A percentile compares a stretch with the other conserved stretches of the same genome.
These are phyloP conservation scores for Hevea brasiliensis DNA, from an alignment of 345 rosid genomes.

Conservation along the genomic window DNA sequence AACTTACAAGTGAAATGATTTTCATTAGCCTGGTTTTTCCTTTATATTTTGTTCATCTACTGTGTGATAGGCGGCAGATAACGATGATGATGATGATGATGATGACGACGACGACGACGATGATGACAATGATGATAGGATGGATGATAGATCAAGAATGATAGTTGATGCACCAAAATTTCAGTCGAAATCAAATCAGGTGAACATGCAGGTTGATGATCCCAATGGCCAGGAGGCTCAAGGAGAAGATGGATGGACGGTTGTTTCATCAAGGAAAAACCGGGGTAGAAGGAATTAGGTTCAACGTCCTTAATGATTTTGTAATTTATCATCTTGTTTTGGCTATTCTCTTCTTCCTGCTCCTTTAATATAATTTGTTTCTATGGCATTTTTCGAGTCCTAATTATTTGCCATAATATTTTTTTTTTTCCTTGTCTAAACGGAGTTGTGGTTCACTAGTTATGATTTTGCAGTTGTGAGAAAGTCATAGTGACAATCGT, in stretches of 20 bases:
- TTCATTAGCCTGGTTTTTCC: neutral
- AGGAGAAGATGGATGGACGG: slow-evolving; percentile 79
- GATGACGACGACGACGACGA: no score
- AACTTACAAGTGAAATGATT: no score
- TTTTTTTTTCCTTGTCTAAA: neutral
- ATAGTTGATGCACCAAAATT: slow-evolving; percentile 48
- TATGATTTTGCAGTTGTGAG: no score
- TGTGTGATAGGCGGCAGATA: slow-evolving; percentile 31
- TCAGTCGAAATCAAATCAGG: slow-evolving; percentile 26
- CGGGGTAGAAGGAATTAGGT: slow-evolving; percentile 54
- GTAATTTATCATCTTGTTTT: neutral
- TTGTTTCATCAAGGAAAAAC: slow-evolving; percentile 55
- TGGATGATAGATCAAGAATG: slow-evolving; percentile 44
- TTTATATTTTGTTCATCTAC: slow-evolving; percentile 10
- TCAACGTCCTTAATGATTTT: neutral
- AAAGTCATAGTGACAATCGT: no score
- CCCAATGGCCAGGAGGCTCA: slow-evolving; percentile 19
- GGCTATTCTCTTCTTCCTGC: neutral
- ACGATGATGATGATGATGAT: no score
- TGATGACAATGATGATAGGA: slow-evolving; percentile 19
- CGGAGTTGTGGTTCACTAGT: neutral
- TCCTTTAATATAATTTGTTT: neutral
- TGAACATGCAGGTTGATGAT: slow-evolving; percentile 19
- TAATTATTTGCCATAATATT: neutral
- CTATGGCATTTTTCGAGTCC: neutral